These are phyloP conservation scores for Chrysoporthe puriensis DNA, from an alignment of 2,329 filamentous ascomycete genomes.

Conservation along the genomic window DNA sequence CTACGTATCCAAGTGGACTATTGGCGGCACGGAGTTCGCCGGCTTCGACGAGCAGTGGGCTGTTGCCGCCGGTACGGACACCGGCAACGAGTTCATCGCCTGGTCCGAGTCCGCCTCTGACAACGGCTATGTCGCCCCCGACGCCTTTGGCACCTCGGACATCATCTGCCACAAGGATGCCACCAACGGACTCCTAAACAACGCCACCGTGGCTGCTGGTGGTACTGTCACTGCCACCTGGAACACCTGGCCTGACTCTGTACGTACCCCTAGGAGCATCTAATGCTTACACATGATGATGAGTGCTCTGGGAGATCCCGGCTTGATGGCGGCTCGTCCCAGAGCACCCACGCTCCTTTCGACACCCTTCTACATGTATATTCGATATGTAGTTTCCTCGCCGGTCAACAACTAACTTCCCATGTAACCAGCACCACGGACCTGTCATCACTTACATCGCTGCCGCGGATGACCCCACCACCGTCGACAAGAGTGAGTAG, in stretches of 20 bases:
- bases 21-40: conserved; percentile 36
- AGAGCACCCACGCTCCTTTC: not conserved
- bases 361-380: not conserved
- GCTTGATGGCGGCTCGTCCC: too few species aligned
- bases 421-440: conserved; percentile 31
- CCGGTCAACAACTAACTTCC: not conserved
- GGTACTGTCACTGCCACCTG: conserved; percentile 32
- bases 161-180: conserved; percentile 26
- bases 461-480: conserved; percentile 30
- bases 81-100: conserved; percentile 28
- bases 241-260: conserved; percentile 36
- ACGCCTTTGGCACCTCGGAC: conserved; percentile 22
- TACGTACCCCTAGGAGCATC: not conserved
- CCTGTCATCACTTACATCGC: conserved; percentile 39
- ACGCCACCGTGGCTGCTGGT: conserved; percentile 28
- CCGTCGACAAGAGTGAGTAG: conserved; percentile 35
- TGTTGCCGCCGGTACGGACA: conserved; percentile 17
- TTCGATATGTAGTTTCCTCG: not conserved
- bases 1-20: conserved; percentile 37
- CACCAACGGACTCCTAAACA: conserved; percentile 33
- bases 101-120: conserved; percentile 27
- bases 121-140: conserved; percentile 22
- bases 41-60: conserved; percentile 32
- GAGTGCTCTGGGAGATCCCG: not conserved
- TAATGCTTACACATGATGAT: not conserved